These are phyloP conservation scores for Xerocomellus dryophilus DNA, from an alignment of 768 basidiomycete genomes.

Conservation along the genomic window DNA sequence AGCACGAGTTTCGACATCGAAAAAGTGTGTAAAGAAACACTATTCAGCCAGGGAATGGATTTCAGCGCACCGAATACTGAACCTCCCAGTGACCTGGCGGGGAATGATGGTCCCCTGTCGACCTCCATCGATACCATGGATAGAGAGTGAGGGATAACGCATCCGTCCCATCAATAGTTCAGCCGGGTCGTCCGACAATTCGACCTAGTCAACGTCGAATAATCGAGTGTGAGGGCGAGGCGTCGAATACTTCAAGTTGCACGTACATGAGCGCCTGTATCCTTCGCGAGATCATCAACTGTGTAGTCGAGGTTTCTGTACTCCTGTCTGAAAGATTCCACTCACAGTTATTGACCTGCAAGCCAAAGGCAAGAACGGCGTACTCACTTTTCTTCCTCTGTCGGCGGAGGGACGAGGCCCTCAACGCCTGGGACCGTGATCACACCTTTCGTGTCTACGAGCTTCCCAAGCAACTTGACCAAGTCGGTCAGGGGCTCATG, in stretches of 20 bases:
- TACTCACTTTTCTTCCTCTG: slow-evolving; percentile 39
- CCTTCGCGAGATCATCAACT: background rate
- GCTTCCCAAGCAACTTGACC: slow-evolving; percentile 68
- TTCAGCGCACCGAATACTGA: slow-evolving; percentile 1
- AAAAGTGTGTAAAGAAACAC: background rate
- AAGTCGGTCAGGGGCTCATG: slow-evolving; percentile 91
- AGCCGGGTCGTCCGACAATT: background rate
- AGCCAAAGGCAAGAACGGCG: too few relatives aligned
- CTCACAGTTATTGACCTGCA: background rate
- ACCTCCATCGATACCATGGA: slow-evolving; percentile 3
- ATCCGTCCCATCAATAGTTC: slow-evolving; percentile 5
- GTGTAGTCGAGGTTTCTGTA: background rate
- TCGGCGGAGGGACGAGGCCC: slow-evolving; percentile 69
- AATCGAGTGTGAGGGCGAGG: background rate
- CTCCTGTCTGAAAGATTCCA: background rate
- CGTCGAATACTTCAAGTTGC: too few relatives aligned
- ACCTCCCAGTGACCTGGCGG: background rate
- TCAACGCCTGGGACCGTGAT: slow-evolving; percentile 68
- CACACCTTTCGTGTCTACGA: slow-evolving; percentile 53
- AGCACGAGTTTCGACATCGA: background rate
- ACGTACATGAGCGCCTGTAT: slow-evolving; percentile 1
- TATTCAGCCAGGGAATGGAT: background rate
- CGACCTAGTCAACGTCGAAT: background rate
- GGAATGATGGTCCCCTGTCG: slow-evolving; percentile 2
- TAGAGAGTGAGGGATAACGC: slow-evolving; percentile 6